Evolutionary conservation across 441 rosid species (phyloP).

Genomic region (Biscutella laevigata): DNA sequence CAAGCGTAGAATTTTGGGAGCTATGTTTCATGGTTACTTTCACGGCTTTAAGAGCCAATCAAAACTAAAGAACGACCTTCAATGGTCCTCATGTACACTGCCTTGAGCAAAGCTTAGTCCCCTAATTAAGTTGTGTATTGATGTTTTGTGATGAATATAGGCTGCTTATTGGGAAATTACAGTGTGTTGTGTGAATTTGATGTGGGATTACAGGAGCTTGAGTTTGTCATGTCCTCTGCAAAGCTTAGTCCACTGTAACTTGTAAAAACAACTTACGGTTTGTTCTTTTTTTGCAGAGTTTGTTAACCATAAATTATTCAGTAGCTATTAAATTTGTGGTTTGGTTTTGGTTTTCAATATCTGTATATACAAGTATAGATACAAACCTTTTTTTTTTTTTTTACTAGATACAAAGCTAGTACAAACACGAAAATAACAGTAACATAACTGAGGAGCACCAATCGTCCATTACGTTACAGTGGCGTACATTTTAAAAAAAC

Average conservation of each 20-base stretch:
- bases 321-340: slow-evolving; percentile 7
- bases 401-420: too few relatives aligned
- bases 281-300: slow-evolving; percentile 8
- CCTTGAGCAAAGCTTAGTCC: slow-evolving; percentile 15
- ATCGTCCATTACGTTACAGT: too few relatives aligned
- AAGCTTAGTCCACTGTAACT: slow-evolving; percentile 6
- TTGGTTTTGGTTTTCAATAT: slow-evolving; percentile 12
- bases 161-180: slow-evolving; percentile 20
- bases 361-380: neutral
- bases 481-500: too few relatives aligned
- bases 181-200: slow-evolving; percentile 20
- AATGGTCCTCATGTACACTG: too few relatives aligned
- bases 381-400: too few relatives aligned
- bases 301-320: slow-evolving; percentile 8
- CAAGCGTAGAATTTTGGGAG: neutral
- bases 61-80: slow-evolving; percentile 5
- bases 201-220: slow-evolving; percentile 6
- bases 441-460: too few relatives aligned
- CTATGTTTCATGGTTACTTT: slow-evolving; percentile 7
- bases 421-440: too few relatives aligned
- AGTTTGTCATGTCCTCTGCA: slow-evolving; percentile 9
- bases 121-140: slow-evolving; percentile 12
- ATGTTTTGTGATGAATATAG: slow-evolving; percentile 20
- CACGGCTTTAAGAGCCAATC: slow-evolving; percentile 11
- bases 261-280: slow-evolving; percentile 16